phyloP scores from a whole-genome alignment of 768 basidiomycete species.

The Tulasnella sp. region DNA sequence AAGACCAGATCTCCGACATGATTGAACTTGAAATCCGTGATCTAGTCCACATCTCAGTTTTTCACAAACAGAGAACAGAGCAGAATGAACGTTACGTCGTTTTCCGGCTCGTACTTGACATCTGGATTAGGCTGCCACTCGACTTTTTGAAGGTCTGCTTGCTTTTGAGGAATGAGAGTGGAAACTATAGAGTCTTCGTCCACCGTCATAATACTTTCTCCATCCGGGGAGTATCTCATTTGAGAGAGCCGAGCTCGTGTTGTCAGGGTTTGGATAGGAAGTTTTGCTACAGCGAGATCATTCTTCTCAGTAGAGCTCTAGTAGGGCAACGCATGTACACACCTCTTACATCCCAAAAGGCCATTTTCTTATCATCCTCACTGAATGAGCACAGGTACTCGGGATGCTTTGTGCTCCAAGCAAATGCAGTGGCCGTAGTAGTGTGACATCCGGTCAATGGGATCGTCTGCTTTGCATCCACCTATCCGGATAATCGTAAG shows the following conservation, averaged over 20 bases:
- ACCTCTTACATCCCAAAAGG: slow-evolving; percentile 14
- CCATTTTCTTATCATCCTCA: slow-evolving; percentile 1
- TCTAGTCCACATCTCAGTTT: no score
- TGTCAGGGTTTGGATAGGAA: slow-evolving; percentile 1
- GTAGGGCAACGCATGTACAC: not conserved
- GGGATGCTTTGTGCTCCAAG: slow-evolving; percentile 12
- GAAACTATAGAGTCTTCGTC: slow-evolving; percentile 5
- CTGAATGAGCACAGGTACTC: slow-evolving; percentile 13
- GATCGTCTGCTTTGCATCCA: slow-evolving; percentile 2
- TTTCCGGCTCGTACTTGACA: no score
- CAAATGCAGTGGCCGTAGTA: slow-evolving; percentile 1
- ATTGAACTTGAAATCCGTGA: slow-evolving; percentile 13
- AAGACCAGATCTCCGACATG: slow-evolving; percentile 12
- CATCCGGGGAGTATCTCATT: slow-evolving; percentile 8
- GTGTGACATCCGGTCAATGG: slow-evolving; percentile 1
- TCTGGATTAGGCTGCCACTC: no score
- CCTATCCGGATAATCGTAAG: not conserved
- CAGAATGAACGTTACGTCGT: no score
- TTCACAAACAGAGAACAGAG: no score
- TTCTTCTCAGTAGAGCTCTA: not conserved
- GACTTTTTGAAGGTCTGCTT: not conserved
- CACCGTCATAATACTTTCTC: slow-evolving; percentile 2
- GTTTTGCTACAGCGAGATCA: slow-evolving; percentile 5
- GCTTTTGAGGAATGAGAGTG: not conserved
- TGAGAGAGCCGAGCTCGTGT: not conserved